Conservation (phyloP, 129 eudicot species). For the Glebionis coronaria region DNA sequence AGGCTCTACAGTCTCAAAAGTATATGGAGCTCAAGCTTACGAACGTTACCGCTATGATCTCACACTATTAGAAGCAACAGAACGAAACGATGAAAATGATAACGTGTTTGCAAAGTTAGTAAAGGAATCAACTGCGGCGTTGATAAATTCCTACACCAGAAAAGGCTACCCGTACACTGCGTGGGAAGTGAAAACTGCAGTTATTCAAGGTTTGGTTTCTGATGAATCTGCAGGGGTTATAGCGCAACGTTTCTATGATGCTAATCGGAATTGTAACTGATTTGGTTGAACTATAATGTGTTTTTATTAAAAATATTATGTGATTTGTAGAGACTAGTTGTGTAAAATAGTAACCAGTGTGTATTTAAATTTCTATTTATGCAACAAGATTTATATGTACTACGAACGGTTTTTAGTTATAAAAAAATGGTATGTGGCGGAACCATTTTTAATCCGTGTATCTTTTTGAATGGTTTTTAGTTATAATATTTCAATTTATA, state of each 20-base stretch:
- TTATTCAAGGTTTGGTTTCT: constrained; percentile 67
- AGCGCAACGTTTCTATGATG: constrained; percentile 60
- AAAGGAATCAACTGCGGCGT: constrained; percentile 82
- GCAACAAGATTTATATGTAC: too few species aligned
- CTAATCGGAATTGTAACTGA: constrained; percentile 63
- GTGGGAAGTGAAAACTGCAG: constrained; percentile 83
- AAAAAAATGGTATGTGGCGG: too few species aligned
- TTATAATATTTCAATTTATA: too few species aligned
- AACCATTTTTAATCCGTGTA: too few species aligned
- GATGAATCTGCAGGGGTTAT: constrained; percentile 51
- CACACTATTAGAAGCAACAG: constrained; percentile 72
- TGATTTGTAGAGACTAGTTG: neutral
- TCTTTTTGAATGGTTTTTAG: too few species aligned
- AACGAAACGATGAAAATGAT: constrained; percentile 60
- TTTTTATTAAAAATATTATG: neutral
- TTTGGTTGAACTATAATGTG: neutral
- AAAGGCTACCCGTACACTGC: constrained; percentile 63
- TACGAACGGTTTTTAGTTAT: too few species aligned
- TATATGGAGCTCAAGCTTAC: constrained; percentile 73
- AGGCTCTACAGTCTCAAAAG: constrained; percentile 69
- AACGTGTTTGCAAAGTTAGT: constrained; percentile 56
- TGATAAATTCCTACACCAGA: constrained; percentile 75
- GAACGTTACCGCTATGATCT: constrained; percentile 79
- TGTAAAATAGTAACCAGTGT: neutral
- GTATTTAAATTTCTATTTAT: too few species aligned